Evolutionary conservation across 1,139 yeast species (phyloP), one percentile per base, ranked within the genome.

Genomic region (Suhomyces panamericanus): DNA sequence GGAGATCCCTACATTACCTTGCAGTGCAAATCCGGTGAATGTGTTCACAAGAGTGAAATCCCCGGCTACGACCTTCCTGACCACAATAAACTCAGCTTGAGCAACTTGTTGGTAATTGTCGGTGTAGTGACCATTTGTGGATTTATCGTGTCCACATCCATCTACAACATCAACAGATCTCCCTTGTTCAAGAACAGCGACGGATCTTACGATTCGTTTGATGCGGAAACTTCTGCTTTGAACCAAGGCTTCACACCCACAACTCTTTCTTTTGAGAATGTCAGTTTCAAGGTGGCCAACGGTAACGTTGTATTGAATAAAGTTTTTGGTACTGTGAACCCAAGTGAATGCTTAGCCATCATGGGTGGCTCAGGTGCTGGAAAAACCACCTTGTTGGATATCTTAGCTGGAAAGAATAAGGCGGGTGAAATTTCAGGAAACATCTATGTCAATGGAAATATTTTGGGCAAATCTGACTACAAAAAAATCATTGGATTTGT

Each of bases 291-390:
- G 1, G 85, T 88, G 6, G 60, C 59, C n/a, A 69, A 70, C 30
- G 84, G 80, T 0, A 55, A 56, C 14, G 58, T 55, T 30, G 83
- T 93, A 6, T 73, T 93, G 52, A 74, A 77, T 17, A 72, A 75
- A 31, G 75, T 87, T 1, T 83, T 80, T 56, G 99, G 99, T 8
- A 56, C 80, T 14, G 96, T 85, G 2, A 79, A 80, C 43, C 96
- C 97, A 2, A 85, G 96, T 34, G 91, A 91, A 62, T 86, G 96
- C 52, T 63, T 91, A 62, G 98, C 99, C 0, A 90, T 93, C 32
- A 88, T 93, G 96, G 99, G 99, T 35, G 97, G 97, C 3, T 90
- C 97, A 0, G 99, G 99, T 42, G 98, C 98, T 10, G 99, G 99
- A 47, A 93, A 93, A 61, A 91, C 99, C 0, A 93, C 99, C 0